Evolutionary conservation across 805 yeast genomes (phyloP).

Genomic region (Nakazawaea populi): DNA sequence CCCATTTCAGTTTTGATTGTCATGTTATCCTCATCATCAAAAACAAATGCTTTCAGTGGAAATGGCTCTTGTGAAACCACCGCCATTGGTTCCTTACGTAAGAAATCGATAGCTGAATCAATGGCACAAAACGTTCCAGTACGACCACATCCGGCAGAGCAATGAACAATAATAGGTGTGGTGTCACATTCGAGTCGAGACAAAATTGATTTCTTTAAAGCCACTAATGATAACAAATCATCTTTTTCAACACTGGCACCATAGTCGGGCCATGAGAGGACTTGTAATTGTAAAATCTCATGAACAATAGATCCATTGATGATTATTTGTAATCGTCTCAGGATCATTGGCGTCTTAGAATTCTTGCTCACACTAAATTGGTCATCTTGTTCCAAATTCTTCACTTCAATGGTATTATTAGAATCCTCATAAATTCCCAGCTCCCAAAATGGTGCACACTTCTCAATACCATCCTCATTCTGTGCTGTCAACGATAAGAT

Average conservation of each 20-base stretch:
- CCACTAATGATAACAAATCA: slow-evolving; percentile 51
- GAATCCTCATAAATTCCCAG: slow-evolving; percentile 42
- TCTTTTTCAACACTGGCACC: slow-evolving; percentile 52
- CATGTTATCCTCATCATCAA: not conserved
- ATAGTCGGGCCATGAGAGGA: slow-evolving; percentile 80
- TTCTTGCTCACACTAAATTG: slow-evolving; percentile 20
- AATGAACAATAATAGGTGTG: slow-evolving; percentile 71
- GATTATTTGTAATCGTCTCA: slow-evolving; percentile 40
- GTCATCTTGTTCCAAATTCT: slow-evolving; percentile 18
- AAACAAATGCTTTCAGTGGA: not conserved
- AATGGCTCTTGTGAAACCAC: not conserved
- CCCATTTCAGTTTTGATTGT: too few species aligned
- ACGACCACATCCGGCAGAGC: slow-evolving; percentile 97
- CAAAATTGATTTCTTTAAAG: slow-evolving; percentile 26
- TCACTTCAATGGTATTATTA: slow-evolving; percentile 18
- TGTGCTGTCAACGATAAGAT: slow-evolving; percentile 74
- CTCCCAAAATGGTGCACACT: slow-evolving; percentile 82
- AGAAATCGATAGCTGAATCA: slow-evolving; percentile 49
- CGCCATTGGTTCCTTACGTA: slow-evolving; percentile 4
- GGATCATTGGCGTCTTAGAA: slow-evolving; percentile 17
- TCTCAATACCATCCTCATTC: slow-evolving; percentile 68
- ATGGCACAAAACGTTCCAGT: slow-evolving; percentile 84
- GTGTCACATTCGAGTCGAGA: slow-evolving; percentile 8
- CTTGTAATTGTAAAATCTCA: slow-evolving; percentile 67
- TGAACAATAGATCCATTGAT: slow-evolving; percentile 28